Evolutionary conservation across 257 asterid genomes (phyloP), one percentile per base, ranked within the genome.

Genomic region (Solanum commersonii): DNA sequence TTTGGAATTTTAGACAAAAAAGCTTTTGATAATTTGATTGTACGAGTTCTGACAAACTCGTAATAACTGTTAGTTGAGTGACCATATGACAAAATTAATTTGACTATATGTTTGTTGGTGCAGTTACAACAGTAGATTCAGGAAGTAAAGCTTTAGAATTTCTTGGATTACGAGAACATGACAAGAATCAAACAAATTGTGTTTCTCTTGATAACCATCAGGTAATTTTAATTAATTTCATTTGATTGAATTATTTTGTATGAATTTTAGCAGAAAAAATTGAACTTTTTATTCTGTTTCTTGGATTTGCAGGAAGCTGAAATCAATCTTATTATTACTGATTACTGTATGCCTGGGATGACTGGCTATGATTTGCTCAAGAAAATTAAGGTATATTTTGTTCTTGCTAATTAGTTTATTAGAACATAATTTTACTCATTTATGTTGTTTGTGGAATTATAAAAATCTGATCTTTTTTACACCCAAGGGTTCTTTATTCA

Each of bases 101-200:
- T 1, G 1, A 63, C 16, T 12, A 29, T 35, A 74, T 88, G 65
- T 15, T 74, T 92, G 74, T 46, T 46, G n/a, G 18, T 81, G 68
- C 92, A 94, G 96, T 94, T 87, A 94, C 96, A 33, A 91, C 96
- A 22, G 95, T 94, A 60, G 96, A 94, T 92, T 92, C 95, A 63
- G 96, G 96, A 29, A 92, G 91, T 81, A 94, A 93, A 84, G 96
- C 96, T 42, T 85, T 94, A 63, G 93, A 94, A 77, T 89, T 94
- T 89, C 90, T 94, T 88, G 95, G 96, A 14, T 90, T 93, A 81
- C 89, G 86, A 85, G 92, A 87, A 83, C 78, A 90, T 86, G 91
- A 90, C 34, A 25, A 86, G 37, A 88, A 23, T 82, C 87, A 78
- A 84, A 35, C 88, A 22, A 88, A 71, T 83, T 90, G 89, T 88